A percentile compares a stretch with the other conserved stretches of the same genome.
Evolutionary conservation across 1,284 basidiomycete species (phyloP).

Genomic region (Calocybe gambosa): DNA sequence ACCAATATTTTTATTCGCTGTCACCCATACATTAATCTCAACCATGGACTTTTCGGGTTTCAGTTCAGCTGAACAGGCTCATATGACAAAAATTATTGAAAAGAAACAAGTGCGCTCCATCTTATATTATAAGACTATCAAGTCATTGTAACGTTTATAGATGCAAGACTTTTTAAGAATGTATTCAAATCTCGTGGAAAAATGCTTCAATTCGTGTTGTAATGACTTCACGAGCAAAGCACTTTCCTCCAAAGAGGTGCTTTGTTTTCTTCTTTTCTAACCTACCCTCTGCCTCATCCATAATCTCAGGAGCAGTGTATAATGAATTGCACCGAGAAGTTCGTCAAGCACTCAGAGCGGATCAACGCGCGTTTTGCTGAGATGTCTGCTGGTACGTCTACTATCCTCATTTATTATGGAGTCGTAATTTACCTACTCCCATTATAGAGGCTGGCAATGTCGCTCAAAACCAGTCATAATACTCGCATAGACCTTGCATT

Average conservation of each 20-base stretch:
- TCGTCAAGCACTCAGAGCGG: constrained; percentile 94
- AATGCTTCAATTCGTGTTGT: constrained; percentile 92
- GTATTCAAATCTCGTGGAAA: constrained; percentile 94
- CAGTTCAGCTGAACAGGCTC: constrained; percentile 82
- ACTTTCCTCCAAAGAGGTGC: constrained; percentile 89
- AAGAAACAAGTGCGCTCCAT: constrained; percentile 75
- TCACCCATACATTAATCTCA: no score
- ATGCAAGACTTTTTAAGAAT: constrained; percentile 98
- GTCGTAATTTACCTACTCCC: neutral
- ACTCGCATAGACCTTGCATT: constrained; percentile 6
- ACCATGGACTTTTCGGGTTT: constrained; percentile 84
- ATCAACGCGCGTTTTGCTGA: constrained; percentile 91
- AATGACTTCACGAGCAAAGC: constrained; percentile 97
- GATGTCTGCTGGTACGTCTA: constrained; percentile 73
- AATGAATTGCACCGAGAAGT: constrained; percentile 84
- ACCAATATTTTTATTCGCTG: no score
- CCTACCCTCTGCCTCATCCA: constrained; percentile 14
- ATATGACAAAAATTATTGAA: constrained; percentile 87
- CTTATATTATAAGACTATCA: neutral
- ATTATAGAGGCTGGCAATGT: constrained; percentile 29
- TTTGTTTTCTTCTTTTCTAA: neutral
- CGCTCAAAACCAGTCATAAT: constrained; percentile 18
- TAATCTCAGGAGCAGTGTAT: constrained; percentile 60
- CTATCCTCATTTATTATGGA: neutral
- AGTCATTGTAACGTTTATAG: constrained; percentile 38